Base-by-base conservation (phyloP, 2,329 filamentous ascomycete genomes). In the Hymenotorrendiella dingleyae region DNA sequence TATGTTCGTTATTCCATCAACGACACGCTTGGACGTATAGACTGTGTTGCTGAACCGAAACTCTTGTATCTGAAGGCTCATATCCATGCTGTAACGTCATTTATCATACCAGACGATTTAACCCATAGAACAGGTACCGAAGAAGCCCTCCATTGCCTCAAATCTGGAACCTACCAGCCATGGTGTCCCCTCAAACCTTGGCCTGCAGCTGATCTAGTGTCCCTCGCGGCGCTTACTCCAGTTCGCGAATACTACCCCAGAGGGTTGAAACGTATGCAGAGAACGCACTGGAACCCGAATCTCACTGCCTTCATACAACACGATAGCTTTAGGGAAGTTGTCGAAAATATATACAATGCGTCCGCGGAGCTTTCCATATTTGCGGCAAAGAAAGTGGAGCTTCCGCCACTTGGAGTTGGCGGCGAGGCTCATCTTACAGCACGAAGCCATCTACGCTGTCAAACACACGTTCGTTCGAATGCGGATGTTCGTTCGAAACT, bases 51-150 rank as follows among this genome's bases (percentile, higher is more conserved):
- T 0, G 80, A 84, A 34, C 74, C 75, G 0, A 56, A 56, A 0
- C 59, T 80, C 0, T 60, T 78, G 0, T 80, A 79, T 42, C 64
- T 64, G 1, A 82, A 80, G 51, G 78, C 78, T 0, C 58, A 70
- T 4, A 57, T 79, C 1, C 81, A 86, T 53, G 81, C 80, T 0
- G 60, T 70, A 4, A 85, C 81, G 0, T 80, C 80, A 0, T 76
- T 72, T 23, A 52, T 71, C 0, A 26, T 84, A 0, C 71, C 75
- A 0, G 82, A 85, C 53, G 17, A 9, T 28, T 28, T 28, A 2
- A 28, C 9, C 5, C 14, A 28, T 10, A 28, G 70, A 0, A 84
- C 78, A 0, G 82, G 82, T 0, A 72, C 69, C 0, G 80, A 85
- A 53, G 78, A 83, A 56, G 71, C 77, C 0, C 45, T 79, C 0